These are phyloP conservation scores for Venturia asperata DNA, from an alignment of 2,329 filamentous ascomycete genomes.

Conservation along the genomic window DNA sequence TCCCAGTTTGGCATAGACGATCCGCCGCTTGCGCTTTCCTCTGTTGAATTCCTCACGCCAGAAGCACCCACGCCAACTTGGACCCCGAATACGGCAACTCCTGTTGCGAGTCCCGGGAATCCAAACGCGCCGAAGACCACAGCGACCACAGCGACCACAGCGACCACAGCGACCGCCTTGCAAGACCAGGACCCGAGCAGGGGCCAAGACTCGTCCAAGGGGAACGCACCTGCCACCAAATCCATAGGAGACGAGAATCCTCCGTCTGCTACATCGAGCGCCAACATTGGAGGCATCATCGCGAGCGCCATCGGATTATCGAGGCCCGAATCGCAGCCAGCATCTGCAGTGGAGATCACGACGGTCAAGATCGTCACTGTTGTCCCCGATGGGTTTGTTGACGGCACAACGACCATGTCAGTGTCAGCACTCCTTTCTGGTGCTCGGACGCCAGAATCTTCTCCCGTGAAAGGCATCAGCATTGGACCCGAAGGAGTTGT, in stretches of 20 bases:
- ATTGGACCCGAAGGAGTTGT: not conserved
- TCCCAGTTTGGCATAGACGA: not conserved
- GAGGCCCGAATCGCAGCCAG: not conserved
- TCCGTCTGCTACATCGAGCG: not conserved
- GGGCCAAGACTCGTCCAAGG: not conserved
- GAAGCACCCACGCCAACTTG: not conserved
- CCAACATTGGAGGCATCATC: conserved; percentile 1
- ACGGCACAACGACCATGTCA: not conserved
- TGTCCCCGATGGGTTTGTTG: not conserved
- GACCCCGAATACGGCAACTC: not conserved
- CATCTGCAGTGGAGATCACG: not conserved
- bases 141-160: no score
- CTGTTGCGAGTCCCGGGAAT: not conserved
- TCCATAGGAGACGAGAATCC: no score
- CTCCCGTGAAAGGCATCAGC: not conserved
- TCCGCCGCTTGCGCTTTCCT: not conserved
- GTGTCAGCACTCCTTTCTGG: not conserved
- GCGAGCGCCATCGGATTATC: not conserved
- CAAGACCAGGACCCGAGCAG: conserved; percentile 3
- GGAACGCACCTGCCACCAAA: not conserved
- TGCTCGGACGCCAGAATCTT: not conserved
- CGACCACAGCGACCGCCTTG: not conserved
- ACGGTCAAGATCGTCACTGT: not conserved
- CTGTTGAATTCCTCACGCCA: not conserved
- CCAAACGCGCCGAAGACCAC: not conserved